Conservation (phyloP, 148 eudicot genomes). For the Spergularia bocconei region DNA sequence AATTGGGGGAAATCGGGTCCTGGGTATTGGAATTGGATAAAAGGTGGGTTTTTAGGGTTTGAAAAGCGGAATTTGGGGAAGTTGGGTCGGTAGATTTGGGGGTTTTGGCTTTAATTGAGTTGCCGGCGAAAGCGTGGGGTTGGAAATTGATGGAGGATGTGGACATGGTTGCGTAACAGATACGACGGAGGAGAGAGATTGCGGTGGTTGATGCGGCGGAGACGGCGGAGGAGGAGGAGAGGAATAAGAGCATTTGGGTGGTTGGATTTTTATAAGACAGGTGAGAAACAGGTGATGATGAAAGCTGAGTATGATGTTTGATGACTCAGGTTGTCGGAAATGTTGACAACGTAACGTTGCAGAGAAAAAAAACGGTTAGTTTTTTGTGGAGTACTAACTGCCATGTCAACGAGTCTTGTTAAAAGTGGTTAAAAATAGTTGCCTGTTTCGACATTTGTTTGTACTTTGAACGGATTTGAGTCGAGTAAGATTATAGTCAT, state of each 20-base stretch:
- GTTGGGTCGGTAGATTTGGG: constrained; percentile 50
- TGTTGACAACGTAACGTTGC: constrained; percentile 23
- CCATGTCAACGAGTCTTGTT: background rate
- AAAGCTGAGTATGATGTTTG: constrained; percentile 4
- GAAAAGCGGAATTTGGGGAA: constrained; percentile 58
- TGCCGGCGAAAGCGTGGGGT: constrained; percentile 79
- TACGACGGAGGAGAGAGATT: constrained; percentile 23
- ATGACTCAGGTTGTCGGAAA: constrained; percentile 13
- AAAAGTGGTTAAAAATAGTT: background rate
- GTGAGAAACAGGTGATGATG: constrained; percentile 4
- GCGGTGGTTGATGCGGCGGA: constrained; percentile 11
- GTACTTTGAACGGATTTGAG: no score
- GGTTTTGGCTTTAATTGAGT: constrained; percentile 60
- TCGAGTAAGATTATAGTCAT: no score
- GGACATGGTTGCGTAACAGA: constrained; percentile 40
- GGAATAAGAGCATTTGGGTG: constrained; percentile 39
- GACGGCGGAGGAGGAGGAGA: constrained; percentile 16
- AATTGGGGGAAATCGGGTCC: constrained; percentile 46
- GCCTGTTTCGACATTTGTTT: no score
- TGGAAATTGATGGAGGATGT: constrained; percentile 37
- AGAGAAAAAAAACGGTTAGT: background rate
- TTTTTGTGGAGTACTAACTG: background rate
- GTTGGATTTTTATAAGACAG: background rate
- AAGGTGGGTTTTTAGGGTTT: constrained; percentile 53
- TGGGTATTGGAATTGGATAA: constrained; percentile 33